A percentile compares a stretch with the other conserved stretches of the same genome.
These are phyloP conservation scores for Ilex paraguariensis DNA, from an alignment of 305 asterid species.

Conservation along the genomic window DNA sequence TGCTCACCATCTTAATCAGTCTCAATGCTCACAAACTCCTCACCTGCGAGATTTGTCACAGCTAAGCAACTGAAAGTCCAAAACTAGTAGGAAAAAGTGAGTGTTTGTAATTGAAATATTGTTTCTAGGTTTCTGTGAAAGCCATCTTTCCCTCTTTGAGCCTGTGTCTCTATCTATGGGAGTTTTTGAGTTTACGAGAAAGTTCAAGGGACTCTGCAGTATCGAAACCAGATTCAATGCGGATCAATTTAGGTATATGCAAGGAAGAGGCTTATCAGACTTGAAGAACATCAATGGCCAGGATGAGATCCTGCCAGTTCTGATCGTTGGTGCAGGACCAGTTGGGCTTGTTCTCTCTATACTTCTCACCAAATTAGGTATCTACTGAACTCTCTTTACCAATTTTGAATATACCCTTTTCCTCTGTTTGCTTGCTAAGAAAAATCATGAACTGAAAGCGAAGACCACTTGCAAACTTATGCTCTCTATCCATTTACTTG, in stretches of 20 bases:
- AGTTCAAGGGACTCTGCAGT: constrained; percentile 23
- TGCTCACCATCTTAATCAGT: too few relatives aligned
- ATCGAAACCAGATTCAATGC: constrained; percentile 13
- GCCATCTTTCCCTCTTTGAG: too few relatives aligned
- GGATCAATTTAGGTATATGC: constrained; percentile 17
- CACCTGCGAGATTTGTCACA: too few relatives aligned
- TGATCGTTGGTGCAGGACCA: constrained; percentile 95
- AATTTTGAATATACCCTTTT: not conserved
- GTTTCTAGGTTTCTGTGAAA: too few relatives aligned
- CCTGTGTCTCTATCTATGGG: constrained; percentile 24
- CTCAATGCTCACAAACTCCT: too few relatives aligned
- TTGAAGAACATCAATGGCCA: constrained; percentile 14
- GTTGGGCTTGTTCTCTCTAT: constrained; percentile 84
- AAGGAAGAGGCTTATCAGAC: constrained; percentile 37
- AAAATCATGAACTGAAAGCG: too few relatives aligned
- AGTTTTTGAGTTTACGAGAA: constrained; percentile 26
- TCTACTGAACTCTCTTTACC: not conserved
- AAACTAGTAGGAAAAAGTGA: too few relatives aligned
- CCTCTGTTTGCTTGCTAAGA: too few relatives aligned
- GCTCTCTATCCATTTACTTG: too few relatives aligned
- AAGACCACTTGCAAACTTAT: too few relatives aligned
- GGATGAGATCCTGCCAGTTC: constrained; percentile 58
- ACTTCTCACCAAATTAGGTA: constrained; percentile 85
- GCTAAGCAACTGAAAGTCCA: too few relatives aligned
- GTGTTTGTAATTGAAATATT: too few relatives aligned